Percentiles rank a stretch among this genome's conserved stretches.
These are phyloP conservation scores for Brassica balearica DNA, from an alignment of 441 rosid genomes.

Conservation along the genomic window DNA sequence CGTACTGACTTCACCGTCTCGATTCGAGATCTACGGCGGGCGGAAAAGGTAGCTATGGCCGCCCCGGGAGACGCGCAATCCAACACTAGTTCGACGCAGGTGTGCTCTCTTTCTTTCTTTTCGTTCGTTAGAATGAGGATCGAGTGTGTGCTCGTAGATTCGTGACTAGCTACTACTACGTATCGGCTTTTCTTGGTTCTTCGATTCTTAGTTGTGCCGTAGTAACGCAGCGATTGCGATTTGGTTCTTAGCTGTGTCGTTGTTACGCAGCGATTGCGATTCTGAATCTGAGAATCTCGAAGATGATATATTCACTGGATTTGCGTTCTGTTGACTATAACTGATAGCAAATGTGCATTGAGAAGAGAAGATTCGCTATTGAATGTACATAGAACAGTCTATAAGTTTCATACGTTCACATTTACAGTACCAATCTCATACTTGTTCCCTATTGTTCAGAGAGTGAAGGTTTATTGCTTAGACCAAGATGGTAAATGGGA, in stretches of 20 bases:
- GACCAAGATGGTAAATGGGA: conserved; percentile 93
- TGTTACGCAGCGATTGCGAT: conserved; percentile 42
- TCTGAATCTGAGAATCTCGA: conserved; percentile 42
- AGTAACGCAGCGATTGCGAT: conserved; percentile 44
- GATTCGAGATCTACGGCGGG: conserved; percentile 37
- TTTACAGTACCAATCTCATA: too few species aligned
- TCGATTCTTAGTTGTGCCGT: not conserved
- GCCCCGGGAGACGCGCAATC: conserved; percentile 69
- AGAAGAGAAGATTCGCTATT: too few species aligned
- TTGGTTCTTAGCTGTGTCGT: conserved; percentile 21
- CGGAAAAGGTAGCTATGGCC: conserved; percentile 58
- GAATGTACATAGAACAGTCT: too few species aligned
- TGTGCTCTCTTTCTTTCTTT: conserved; percentile 36
- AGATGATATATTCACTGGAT: conserved; percentile 5
- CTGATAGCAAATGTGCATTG: too few species aligned
- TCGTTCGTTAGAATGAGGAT: not conserved
- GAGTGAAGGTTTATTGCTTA: conserved; percentile 88
- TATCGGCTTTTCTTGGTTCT: conserved; percentile 18
- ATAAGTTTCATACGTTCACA: not conserved
- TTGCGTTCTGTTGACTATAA: not conserved
- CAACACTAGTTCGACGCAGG: conserved; percentile 82
- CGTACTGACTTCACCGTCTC: conserved; percentile 24
- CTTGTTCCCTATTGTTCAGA: conserved; percentile 53
- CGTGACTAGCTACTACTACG: not conserved
- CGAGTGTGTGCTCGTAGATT: conserved; percentile 11